Base-by-base conservation (phyloP, 2,329 filamentous ascomycete genomes). In the Microcyclosporella mali region DNA sequence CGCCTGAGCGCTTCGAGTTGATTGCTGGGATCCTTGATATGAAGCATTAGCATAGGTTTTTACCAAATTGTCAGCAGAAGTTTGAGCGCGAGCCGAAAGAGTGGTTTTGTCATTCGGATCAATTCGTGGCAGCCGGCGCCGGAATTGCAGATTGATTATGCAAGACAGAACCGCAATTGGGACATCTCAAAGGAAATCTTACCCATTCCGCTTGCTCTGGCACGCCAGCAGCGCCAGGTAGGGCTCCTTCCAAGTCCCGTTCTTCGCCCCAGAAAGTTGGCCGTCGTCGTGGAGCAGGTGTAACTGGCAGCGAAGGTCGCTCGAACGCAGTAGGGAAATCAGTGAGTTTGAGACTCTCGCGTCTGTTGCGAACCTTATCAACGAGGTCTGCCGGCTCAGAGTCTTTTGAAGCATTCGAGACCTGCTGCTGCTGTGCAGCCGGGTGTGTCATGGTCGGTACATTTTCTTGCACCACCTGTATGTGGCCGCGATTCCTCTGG, bases 151-250 rank as follows among this genome's bases (percentile, higher is more conserved):
- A 19, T 25, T 39, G 14, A 31, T 21, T 40, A 35, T 21, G 43
- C 32, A 40, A n/a, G n/a, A n/a, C n/a, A n/a, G n/a, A n/a, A n/a
- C n/a, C n/a, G n/a, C n/a, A n/a, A n/a, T n/a, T n/a, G n/a, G n/a
- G n/a, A n/a, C n/a, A n/a, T n/a, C n/a, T n/a, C n/a, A n/a, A n/a
- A 37, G 74, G 74, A 87, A 87, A 84, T 34, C 12, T 32, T 88
- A 95, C 88, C 90, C 90, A 95, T 66, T 95, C 87, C 62, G 79
- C 77, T 75, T 95, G 89, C 65, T 79, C 74, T 49, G 89, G 88
- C 51, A 95, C 88, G 39, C 88, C 89, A 62, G 86, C 79, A 37
- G 89, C 88, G 52, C 72, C 71, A 49, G 87, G 87, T 54, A 95
- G 72, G 58, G 74, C 71, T 50, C 73, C 74, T 50, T 70, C 67